phyloP scores from a whole-genome alignment of 2,329 filamentous ascomycete genomes.

The Penicillium sp. region DNA sequence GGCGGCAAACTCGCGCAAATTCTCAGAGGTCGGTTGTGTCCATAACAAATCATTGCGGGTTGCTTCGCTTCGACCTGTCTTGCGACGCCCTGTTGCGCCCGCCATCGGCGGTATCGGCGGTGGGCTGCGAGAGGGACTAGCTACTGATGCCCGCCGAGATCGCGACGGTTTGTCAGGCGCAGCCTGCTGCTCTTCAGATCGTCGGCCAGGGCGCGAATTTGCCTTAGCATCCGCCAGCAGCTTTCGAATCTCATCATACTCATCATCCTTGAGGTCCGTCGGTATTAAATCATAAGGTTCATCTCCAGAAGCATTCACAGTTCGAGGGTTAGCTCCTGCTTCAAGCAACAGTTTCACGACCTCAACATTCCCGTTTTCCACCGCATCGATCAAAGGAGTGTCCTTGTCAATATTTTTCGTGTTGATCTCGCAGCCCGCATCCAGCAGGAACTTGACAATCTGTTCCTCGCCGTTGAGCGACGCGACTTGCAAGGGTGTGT shows the following conservation, averaged over 20 bases:
- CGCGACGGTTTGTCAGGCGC: constrained; percentile 40
- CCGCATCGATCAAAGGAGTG: constrained; percentile 91
- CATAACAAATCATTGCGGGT: constrained; percentile 54
- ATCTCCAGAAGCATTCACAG: constrained; percentile 88
- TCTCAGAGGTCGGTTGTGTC: constrained; percentile 53
- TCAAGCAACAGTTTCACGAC: constrained; percentile 83
- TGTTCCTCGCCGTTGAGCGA: constrained; percentile 82
- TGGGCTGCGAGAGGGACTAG: constrained; percentile 48
- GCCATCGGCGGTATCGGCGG: constrained; percentile 38
- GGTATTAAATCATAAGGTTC: constrained; percentile 85
- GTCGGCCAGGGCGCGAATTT: constrained; percentile 51
- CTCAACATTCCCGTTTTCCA: constrained; percentile 89
- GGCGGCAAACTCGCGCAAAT: constrained; percentile 50
- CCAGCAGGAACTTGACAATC: constrained; percentile 84
- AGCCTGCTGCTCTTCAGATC: constrained; percentile 47
- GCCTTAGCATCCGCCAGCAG: constrained; percentile 66
- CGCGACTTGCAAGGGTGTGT: constrained; percentile 92
- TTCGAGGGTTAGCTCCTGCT: constrained; percentile 87
- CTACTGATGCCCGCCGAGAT: constrained; percentile 46
- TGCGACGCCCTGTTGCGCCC: constrained; percentile 38
- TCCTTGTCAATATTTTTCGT: constrained; percentile 79
- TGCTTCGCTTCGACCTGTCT: constrained; percentile 51
- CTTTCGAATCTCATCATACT: constrained; percentile 75
- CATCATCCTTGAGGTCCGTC: constrained; percentile 64
- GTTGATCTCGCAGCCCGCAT: constrained; percentile 81